phyloP scores from a whole-genome alignment of 306 rosid genomes.

The Hippophae gyantsensis region DNA sequence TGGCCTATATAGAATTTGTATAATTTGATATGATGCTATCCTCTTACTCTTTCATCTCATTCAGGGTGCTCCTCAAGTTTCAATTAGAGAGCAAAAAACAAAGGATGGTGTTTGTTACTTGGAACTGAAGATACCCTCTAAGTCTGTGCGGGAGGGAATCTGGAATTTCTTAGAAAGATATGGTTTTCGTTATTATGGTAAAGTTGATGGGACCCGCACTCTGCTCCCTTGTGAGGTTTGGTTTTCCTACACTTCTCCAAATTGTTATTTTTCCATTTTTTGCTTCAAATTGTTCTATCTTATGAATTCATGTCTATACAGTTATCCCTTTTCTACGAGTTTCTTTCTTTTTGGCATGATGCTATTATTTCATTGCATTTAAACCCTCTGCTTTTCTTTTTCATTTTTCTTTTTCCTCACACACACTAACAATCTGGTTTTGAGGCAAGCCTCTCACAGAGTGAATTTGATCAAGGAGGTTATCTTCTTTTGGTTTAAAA shows the following conservation, averaged over 20 bases:
- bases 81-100: conserved; percentile 58
- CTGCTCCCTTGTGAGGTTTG: conserved; percentile 90
- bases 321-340: too few species aligned
- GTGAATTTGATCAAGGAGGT: too few species aligned
- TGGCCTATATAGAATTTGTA: background rate
- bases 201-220: conserved; percentile 26
- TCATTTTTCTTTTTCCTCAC: too few species aligned
- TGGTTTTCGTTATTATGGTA: conserved; percentile 51
- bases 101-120: conserved; percentile 59
- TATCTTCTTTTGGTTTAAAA: too few species aligned
- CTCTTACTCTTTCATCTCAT: background rate
- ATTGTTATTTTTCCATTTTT: background rate
- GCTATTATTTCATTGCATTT: too few species aligned
- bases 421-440: too few species aligned
- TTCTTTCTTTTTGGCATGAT: too few species aligned
- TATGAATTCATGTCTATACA: too few species aligned
- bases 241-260: conserved; percentile 20
- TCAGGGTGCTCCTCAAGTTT: conserved; percentile 63
- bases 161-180: conserved; percentile 72
- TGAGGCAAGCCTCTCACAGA: too few species aligned
- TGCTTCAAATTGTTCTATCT: too few species aligned
- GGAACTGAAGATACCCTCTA: conserved; percentile 47
- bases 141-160: conserved; percentile 27
- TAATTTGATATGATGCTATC: background rate
- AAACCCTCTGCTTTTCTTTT: too few species aligned